These are phyloP conservation scores for Asterionellopsis glacialis DNA, from an alignment of 108 stramenopile species.

Conservation along the genomic window DNA sequence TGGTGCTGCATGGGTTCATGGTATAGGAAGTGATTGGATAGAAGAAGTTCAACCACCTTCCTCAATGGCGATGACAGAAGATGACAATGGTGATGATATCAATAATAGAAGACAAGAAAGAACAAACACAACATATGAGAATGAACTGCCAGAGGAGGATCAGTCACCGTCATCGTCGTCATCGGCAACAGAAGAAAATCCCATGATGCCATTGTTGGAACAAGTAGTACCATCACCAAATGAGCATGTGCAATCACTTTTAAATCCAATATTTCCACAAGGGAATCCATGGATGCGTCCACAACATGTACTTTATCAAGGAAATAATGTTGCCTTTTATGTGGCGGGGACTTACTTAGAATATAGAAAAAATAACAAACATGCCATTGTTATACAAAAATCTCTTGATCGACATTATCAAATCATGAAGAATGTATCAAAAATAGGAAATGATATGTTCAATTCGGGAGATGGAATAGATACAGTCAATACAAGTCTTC, in stretches of 20 bases:
- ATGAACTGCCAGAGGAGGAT: no score
- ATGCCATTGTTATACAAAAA: neutral
- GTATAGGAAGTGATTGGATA: slow-evolving; percentile 24
- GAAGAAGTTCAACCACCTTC: no score
- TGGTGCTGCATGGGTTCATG: slow-evolving; percentile 64
- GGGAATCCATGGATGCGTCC: slow-evolving; percentile 57
- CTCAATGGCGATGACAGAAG: no score
- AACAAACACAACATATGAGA: no score
- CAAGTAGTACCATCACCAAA: neutral
- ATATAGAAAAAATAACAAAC: no score
- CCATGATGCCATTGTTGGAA: slow-evolving; percentile 36
- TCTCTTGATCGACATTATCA: slow-evolving; percentile 27
- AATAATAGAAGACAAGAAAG: neutral
- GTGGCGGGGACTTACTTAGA: slow-evolving; percentile 8
- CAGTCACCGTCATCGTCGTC: no score
- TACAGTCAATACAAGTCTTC: slow-evolving; percentile 14
- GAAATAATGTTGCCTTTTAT: slow-evolving; percentile 21
- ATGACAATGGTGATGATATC: neutral
- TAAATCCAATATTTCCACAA: slow-evolving; percentile 19
- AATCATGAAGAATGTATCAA: slow-evolving; percentile 12
- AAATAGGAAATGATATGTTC: slow-evolving; percentile 12
- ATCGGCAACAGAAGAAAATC: slow-evolving; percentile 22
- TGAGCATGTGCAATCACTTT: neutral
- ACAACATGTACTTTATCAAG: slow-evolving; percentile 21
- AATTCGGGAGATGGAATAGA: slow-evolving; percentile 21